Evolutionary conservation across 1,284 basidiomycete genomes (phyloP), one percentile per base, ranked within the genome.

Genomic region (Trichosporon asahii): DNA sequence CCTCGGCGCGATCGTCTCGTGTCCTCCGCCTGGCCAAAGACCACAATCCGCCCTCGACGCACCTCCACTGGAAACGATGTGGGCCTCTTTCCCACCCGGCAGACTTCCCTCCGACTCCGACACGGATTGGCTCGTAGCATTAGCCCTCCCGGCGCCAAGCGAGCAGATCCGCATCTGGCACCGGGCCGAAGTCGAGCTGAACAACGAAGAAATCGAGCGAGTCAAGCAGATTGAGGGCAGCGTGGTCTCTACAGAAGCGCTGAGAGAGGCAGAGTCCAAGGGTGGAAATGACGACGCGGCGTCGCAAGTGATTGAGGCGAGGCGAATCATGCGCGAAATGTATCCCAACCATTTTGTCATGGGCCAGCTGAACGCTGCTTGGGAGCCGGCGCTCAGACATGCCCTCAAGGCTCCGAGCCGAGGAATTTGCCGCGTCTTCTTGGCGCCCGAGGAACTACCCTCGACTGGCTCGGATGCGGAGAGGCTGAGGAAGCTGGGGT

Each of bases 161-260:
- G 53, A 66, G 49, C 78, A 78, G 49, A 64, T 73, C 8, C 71
- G 78, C 5, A 11, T 75, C 6, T 76, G 37, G 57, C 37, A 33
- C 7, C 60, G 57, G 4, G 31, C 23, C 18, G 35, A 27, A n/a
- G 44, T 55, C 2, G 35, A 29, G 2, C 15, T 21, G 2, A 49
- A 29, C 18, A 35, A 18, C 4, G 35, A 49, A 7, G 64, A 64
- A 33, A 33, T 61, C 0, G 49, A 4, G 49, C 21, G 49, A 3
- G 49, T 53, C 5, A 23, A 9, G 49, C 2, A 5, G 21, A 18
- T n/a, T 8, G 3, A n/a, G 2, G 27, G 27, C 4, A n/a, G 29
- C 1, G 57, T n/a, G 18, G 49, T 53, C 21, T 53, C 57, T 2
- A 14, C 27, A 15, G 15, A 15, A 15, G 3, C 18, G 0, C 57